Evolutionary conservation across 148 eudicot genomes (phyloP), one percentile per base, ranked within the genome.

Genomic region (Suaeda aralocaspica): DNA sequence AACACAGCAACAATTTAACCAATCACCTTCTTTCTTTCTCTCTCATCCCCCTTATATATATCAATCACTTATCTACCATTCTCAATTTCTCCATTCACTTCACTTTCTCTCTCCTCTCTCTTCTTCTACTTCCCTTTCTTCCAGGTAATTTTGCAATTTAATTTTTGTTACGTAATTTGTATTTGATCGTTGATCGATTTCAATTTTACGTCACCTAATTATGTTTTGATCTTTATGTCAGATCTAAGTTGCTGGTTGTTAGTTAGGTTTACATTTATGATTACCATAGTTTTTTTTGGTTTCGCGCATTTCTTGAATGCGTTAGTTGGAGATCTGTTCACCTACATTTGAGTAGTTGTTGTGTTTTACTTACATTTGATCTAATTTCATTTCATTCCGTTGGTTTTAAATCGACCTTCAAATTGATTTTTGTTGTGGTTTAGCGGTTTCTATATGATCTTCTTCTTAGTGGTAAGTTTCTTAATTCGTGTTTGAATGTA

Each of bases 301-400:
- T 5, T 53, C 8, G 12, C 59, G 29, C 7, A 22, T 7, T 53
- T 53, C 3, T 22, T 22, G 36, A n/a, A 6, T 33, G 22, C 33
- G 66, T 36, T 56, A 36, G 66, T 62, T 62, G 66, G 66, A 62
- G 48, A 62, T 62, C 66, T 62, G 66, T 62, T 62, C 66, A 62
- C 66, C 66, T 62, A 62, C 66, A 62, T 62, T 61, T 62, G 41
- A 36, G 4, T 36, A 62, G n/a, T n/a, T 61, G 66, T 11, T 61
- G 48, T 10, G 46, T 34, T 8, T 0, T 61, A 61, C 4, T 34
- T n/a, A 21, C 46, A 36, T 61, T 36, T 61, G 42, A 59, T 34
- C 44, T 31, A 25, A 6, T 60, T 59, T 6, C 9, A 31, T 29
- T 58, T 55, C 24, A 52, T 6, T n/a, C n/a, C n/a, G n/a, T n/a